Base-by-base conservation (phyloP, 345 rosid species). In the Camelina sativa region DNA sequence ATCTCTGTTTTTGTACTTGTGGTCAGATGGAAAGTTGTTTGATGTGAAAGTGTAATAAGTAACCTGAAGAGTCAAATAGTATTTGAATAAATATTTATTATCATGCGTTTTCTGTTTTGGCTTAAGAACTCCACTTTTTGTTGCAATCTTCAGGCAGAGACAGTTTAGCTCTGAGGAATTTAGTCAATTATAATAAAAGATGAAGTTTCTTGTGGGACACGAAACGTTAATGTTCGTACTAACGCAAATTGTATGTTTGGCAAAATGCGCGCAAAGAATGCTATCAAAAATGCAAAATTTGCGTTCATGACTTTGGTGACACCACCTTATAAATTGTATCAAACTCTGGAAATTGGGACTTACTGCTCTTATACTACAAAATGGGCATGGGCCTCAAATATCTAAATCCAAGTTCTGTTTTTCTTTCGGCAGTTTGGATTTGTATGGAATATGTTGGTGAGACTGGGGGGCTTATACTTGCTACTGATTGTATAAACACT, bases 281-380 rank as follows among this genome's bases (percentile, higher is more conserved):
- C 47, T 19, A 22, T 35, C 5, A 38, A 48, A n/a, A 38, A 46
- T 62, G 75, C 75, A 54, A 53, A 41, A 43, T 11, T 40, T 76
- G n/a, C 74, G 79, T 41, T 62, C 79, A 69, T 53, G 70, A 34
- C 41, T 69, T 69, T 69, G 48, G 75, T 55, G 50, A 76, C 56
- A 46, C 22, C 46, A 48, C 44, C 67, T 47, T 55, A 4, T 8
- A 30, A n/a, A 37, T 28, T 28, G 30, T 37, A 38, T 38, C 41
- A 9, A 38, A 38, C 12, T 40, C 5, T 11, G 13, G 11, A 40
- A 38, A 10, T 38, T 9, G 2, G 13, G 43, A 40, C 41, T 2
- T 35, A 35, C 2, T 37, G 40, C 11, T 37, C 40, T 1, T 2
- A 9, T 9, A 38, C 43, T 11, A 11, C 43, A 40, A 40, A 11